Base-by-base conservation (phyloP, 2,329 filamentous ascomycete species). In the Byssothecium circinans region DNA sequence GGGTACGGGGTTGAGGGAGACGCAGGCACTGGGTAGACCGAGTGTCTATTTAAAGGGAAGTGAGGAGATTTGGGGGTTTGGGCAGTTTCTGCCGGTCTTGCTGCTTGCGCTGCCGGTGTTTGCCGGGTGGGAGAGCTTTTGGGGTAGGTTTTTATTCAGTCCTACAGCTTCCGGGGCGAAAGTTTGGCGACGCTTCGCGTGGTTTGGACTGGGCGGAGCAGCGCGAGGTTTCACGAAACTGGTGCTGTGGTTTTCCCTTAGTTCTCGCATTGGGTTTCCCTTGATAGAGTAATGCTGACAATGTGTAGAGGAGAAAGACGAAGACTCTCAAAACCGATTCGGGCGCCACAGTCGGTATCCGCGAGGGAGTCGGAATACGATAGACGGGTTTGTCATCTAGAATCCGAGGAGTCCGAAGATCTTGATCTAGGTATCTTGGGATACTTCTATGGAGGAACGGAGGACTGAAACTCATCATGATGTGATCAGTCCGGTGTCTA, bases 51-150 rank as follows among this genome's bases (percentile, higher is more conserved):
- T 66, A 5, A 23, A 47, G 0, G 64, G 62, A 2, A 56, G 45
- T 25, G 64, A 67, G 41, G 56, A 46, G 8, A 50, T 58, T 4
- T 67, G 64, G 64, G 58, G 59, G 6, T 67, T 67, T 42, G 64
- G 64, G 1, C 64, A 66, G 33, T 67, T 67, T 25, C 43, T 68
- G 7, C 63, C 63, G 0, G 54, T 67, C 4, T 40, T 68, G 11
- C 30, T 68, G n/a, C 50, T 68, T 14, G 64, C 60, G 12, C 41
- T 68, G 33, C 64, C 64, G 2, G 17, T 66, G 2, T 66, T 68
- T 37, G 64, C 63, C 11, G 64, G 63, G 6, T 66, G 64, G 64
- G 64, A 68, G 44, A 64, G 57, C 43, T 60, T 60, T 33, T 57
- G 57, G 57, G 54, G 49, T 45, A 37, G 47, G 39, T 50, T 14